Percentiles rank a stretch among this genome's conserved stretches.
phyloP scores from a whole-genome alignment of 305 asterid species.

The Fraxinus albicans region DNA sequence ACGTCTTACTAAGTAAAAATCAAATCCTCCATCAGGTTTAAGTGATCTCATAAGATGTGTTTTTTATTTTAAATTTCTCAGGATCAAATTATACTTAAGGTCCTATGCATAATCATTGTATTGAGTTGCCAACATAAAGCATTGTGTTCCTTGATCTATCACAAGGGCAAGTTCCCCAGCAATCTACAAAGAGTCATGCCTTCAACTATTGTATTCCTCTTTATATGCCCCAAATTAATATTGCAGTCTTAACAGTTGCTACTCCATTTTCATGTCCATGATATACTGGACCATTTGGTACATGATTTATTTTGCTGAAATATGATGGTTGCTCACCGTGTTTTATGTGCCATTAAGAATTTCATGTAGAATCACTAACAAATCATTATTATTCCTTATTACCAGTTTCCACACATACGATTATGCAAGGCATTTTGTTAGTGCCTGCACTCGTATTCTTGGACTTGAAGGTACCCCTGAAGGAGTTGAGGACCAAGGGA shows the following conservation, averaged over 20 bases:
- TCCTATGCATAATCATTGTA: not conserved
- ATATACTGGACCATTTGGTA: slow-evolving; percentile 1
- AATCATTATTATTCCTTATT: slow-evolving; percentile 26
- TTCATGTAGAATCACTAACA: slow-evolving; percentile 23
- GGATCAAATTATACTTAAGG: not conserved
- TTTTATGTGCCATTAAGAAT: not conserved
- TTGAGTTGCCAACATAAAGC: not conserved
- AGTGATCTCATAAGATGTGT: not conserved
- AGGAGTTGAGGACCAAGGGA: slow-evolving; percentile 97
- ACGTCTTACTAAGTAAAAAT: slow-evolving; percentile 5
- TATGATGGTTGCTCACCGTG: not conserved
- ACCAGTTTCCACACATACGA: slow-evolving; percentile 91
- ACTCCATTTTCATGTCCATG: slow-evolving; percentile 11
- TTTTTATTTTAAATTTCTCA: not conserved
- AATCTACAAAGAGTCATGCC: not conserved
- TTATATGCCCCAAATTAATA: not conserved
- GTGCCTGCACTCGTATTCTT: slow-evolving; percentile 94
- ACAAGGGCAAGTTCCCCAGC: not conserved
- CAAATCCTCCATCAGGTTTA: slow-evolving; percentile 3
- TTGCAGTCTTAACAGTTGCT: not conserved
- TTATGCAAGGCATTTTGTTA: slow-evolving; percentile 92
- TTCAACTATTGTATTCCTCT: slow-evolving; percentile 10
- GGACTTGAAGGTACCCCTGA: slow-evolving; percentile 98
- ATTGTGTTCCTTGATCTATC: not conserved
- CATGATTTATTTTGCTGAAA: slow-evolving; percentile 11